Evolutionary conservation across 345 rosid species (phyloP), one percentile per base, ranked within the genome.

Genomic region (Turritis glabra): DNA sequence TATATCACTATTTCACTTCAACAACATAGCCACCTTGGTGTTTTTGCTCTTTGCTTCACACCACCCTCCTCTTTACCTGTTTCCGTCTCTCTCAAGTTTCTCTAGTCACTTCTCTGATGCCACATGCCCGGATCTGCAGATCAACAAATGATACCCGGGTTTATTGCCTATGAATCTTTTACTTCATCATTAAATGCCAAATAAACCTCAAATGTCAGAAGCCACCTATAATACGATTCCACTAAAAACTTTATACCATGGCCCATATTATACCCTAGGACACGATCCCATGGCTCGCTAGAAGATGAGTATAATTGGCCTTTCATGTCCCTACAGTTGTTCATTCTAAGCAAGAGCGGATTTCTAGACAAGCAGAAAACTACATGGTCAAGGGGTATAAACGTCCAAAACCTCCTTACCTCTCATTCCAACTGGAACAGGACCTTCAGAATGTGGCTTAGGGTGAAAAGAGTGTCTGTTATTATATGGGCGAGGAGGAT

Each of bases 361-460:
- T 27, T 62, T 19, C 50, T 26, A 41, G 32, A 61, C 9, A 51
- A 52, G 26, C 43, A 50, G 44, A 62, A 27, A 52, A 61, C n/a
- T 43, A 35, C 19, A 10, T 48, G 32, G 55, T 44, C 55, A 44
- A 44, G 56, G 41, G 51, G 40, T 68, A 61, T 60, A 37, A 50
- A 58, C 30, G 26, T 33, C 65, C 14, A 4, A 5, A 52, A 52
- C 41, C 29, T 66, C 65, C 38, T 40, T 51, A 87, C 90, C 84
- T 74, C 93, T 85, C 76, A 80, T 72, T 70, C 88, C 81, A 27
- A 84, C 82, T 18, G 90, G 83, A 71, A 83, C 81, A 60, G 79
- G 71, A 80, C 88, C 88, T 76, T 88, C 96, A 44, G 86, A 74
- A 68, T 85, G 87, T 2, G 90, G 85, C 80, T 92, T 80, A 29